Evolutionary conservation across 2,329 filamentous ascomycete species (phyloP).

Genomic region (Phaeophleospora eucalypticola): DNA sequence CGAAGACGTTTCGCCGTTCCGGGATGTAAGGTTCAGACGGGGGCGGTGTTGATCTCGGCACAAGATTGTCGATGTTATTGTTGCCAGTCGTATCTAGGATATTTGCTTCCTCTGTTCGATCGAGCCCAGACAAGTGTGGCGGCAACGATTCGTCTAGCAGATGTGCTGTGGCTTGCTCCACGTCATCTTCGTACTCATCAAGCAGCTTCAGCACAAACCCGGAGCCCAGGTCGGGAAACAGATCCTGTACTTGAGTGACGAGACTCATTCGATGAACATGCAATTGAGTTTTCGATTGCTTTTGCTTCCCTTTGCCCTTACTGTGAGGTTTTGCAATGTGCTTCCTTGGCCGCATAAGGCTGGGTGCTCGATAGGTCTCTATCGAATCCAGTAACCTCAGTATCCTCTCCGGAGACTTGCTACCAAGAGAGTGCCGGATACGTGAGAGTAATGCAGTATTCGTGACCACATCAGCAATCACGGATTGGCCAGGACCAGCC

Average conservation of each 20-base stretch:
- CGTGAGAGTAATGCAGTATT: conserved; percentile 70
- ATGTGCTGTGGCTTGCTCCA: conserved; percentile 75
- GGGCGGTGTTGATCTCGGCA: conserved; percentile 56
- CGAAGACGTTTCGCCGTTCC: conserved; percentile 68
- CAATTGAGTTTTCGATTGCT: conserved; percentile 41
- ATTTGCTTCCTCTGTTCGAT: conserved; percentile 64
- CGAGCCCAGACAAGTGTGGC: conserved; percentile 57
- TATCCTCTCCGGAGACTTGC: conserved; percentile 52
- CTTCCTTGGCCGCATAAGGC: conserved; percentile 50
- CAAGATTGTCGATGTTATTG: conserved; percentile 40
- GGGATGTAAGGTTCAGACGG: conserved; percentile 40
- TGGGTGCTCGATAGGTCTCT: conserved; percentile 52
- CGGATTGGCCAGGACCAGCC: conserved; percentile 52
- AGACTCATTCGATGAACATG: conserved; percentile 80
- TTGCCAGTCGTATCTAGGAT: conserved; percentile 38
- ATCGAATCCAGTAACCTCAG: conserved; percentile 60
- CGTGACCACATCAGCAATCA: conserved; percentile 79
- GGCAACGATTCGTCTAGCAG: conserved; percentile 75
- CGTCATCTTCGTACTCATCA: conserved; percentile 71
- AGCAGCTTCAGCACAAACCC: conserved; percentile 76
- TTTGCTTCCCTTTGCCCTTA: conserved; percentile 59
- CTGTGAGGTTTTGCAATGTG: conserved; percentile 59
- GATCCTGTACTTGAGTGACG: conserved; percentile 84
- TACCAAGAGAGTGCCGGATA: conserved; percentile 52
- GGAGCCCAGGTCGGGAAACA: conserved; percentile 83